Evolutionary conservation across 2,329 filamentous ascomycete species (phyloP), one percentile per base, ranked within the genome.

Genomic region (Rosellinia necatrix): DNA sequence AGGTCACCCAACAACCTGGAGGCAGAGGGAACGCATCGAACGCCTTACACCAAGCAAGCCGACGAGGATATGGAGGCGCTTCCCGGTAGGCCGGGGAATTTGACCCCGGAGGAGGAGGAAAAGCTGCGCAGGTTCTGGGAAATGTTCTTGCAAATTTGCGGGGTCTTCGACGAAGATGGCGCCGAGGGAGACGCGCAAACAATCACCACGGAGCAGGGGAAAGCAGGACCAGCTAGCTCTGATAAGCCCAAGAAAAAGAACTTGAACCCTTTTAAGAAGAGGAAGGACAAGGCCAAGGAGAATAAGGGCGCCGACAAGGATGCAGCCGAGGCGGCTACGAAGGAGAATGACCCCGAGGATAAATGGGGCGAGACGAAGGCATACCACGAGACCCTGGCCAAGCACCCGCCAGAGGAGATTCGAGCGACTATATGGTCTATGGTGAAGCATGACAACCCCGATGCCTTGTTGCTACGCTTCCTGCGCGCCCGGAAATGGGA

Each of bases 401-500:
- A 83, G 57, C 83, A 89, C 67, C 82, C 86, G 0, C 90, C 93
- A 0, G 91, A 96, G 67, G 81, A 88, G 38, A 84, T 99, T 62
- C 85, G 92, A 49, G 79, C 81, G 13, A 87, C 92, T 0, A 89
- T 97, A 70, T 97, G 94, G 94, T 83, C 78, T 64, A 96, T 97
- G 91, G 84, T 93, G 56, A 99, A 97, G 78, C 88, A 94, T 67
- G 94, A 99, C 69, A 86, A 97, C 70, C 94, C 94, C 0, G 94
- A 99, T 74, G 89, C 88, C 2, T 78, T 96, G 15, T 76, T 93
- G 13, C 76, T 96, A 54, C 86, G 92, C 37, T 96, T 96, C 73
- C 78, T 96, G 53, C 82, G 92, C 48, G 92, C 92, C n/a, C 82
- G 92, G 41, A 96, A 96, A 75, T 99, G 94, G 94, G 91, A 99